Percentiles rank a stretch among this genome's conserved stretches.
phyloP scores from a whole-genome alignment of 2,329 filamentous ascomycete species.

The Ambrosiella beaveri region DNA sequence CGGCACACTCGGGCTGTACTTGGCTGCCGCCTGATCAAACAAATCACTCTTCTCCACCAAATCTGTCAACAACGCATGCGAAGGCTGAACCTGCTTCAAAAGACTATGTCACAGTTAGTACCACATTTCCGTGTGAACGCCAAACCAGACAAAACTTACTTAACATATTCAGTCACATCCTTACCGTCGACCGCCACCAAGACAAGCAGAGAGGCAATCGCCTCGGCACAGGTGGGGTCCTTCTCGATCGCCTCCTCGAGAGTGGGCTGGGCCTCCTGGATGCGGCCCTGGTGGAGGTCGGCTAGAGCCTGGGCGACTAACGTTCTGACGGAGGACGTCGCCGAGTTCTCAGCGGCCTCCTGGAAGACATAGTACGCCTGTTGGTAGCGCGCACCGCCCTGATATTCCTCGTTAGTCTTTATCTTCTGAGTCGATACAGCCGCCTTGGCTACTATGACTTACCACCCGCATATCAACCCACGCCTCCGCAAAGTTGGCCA shows the following conservation, averaged over 20 bases:
- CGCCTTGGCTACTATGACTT: conserved; percentile 19
- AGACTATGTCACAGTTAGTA: conserved; percentile 8
- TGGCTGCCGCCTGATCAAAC: conserved; percentile 72
- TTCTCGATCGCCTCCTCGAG: conserved; percentile 64
- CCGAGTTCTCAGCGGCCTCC: conserved; percentile 76
- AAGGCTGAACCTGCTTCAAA: conserved; percentile 40
- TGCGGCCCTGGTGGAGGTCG: conserved; percentile 74
- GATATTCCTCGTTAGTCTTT: not conserved
- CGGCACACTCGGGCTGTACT: conserved; percentile 66
- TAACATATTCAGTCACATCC: conserved; percentile 42
- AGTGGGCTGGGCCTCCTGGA: conserved; percentile 77
- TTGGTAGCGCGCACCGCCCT: conserved; percentile 93
- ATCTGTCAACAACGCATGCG: conserved; percentile 57
- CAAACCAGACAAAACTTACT: conserved; percentile 30
- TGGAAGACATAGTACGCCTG: conserved; percentile 96
- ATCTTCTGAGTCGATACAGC: too few relatives aligned
- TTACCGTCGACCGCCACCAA: conserved; percentile 63
- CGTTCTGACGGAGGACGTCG: conserved; percentile 57
- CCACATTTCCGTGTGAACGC: not conserved
- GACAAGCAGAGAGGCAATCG: conserved; percentile 70
- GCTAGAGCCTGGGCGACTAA: conserved; percentile 79
- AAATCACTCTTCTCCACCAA: conserved; percentile 69
- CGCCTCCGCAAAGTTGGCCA: conserved; percentile 87
- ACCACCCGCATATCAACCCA: conserved; percentile 86
- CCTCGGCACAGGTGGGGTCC: conserved; percentile 52